A percentile compares a stretch with the other conserved stretches of the same genome.
phyloP scores from a whole-genome alignment of 1,284 basidiomycete species.

The Veloporphyrellus conicus region DNA sequence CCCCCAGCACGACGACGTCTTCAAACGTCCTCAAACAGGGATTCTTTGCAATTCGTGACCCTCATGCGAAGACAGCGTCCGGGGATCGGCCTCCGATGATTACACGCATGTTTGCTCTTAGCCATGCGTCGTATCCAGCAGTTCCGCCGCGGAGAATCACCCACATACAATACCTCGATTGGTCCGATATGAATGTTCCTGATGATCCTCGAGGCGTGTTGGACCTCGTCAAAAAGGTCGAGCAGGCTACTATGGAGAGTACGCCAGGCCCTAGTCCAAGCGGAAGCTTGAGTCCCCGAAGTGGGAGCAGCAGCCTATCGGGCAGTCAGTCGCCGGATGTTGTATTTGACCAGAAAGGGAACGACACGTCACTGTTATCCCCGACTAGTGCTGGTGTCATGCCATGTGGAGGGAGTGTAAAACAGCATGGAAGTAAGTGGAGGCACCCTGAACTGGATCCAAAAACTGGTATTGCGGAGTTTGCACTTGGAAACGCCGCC shows the following conservation, averaged over 20 bases:
- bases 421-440: slow-evolving; percentile 18
- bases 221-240: slow-evolving; percentile 63
- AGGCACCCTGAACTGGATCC: slow-evolving; percentile 42
- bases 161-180: slow-evolving; percentile 86
- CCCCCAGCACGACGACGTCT: slow-evolving; percentile 12
- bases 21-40: slow-evolving; percentile 24
- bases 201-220: slow-evolving; percentile 73
- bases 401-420: slow-evolving; percentile 18
- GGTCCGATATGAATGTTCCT: slow-evolving; percentile 94
- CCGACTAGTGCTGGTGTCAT: slow-evolving; percentile 11
- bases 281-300: slow-evolving; percentile 23
- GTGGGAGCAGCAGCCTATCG: slow-evolving; percentile 11
- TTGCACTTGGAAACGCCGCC: slow-evolving; percentile 42
- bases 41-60: slow-evolving; percentile 32
- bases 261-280: slow-evolving; percentile 37
- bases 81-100: slow-evolving; percentile 42
- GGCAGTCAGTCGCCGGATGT: slow-evolving; percentile 19
- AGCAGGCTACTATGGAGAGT: slow-evolving; percentile 46
- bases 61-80: slow-evolving; percentile 8
- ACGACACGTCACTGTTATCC: slow-evolving; percentile 14
- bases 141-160: slow-evolving; percentile 58
- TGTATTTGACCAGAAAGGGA: slow-evolving; percentile 3
- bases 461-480: slow-evolving; percentile 47
- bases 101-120: slow-evolving; percentile 67
- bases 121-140: slow-evolving; percentile 55